Evolutionary conservation across 495 filamentous ascomycete species (phyloP).

Genomic region (Penicillium coffeae): DNA sequence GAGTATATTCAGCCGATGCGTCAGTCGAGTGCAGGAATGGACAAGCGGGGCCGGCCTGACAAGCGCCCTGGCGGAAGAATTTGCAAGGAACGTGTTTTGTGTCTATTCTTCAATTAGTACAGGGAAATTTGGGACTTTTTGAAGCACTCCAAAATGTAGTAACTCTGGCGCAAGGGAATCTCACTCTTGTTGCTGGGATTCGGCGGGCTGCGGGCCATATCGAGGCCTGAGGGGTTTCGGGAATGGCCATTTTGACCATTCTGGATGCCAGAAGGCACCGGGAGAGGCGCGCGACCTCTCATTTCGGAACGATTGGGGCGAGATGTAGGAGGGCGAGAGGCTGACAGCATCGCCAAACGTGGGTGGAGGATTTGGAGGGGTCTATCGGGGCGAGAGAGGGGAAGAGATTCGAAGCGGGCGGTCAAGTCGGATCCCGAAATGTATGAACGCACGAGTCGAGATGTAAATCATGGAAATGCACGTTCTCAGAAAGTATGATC

Average conservation of each 20-base stretch:
- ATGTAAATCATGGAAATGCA: too few relatives aligned
- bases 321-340: slow-evolving; percentile 22
- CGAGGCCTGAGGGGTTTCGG: slow-evolving; percentile 44
- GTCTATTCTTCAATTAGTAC: slow-evolving; percentile 51
- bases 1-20: slow-evolving; percentile 70
- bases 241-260: slow-evolving; percentile 35
- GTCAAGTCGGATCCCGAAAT: slow-evolving; percentile 9
- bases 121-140: slow-evolving; percentile 17
- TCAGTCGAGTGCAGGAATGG: slow-evolving; percentile 92
- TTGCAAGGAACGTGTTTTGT: slow-evolving; percentile 98
- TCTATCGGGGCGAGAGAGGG: slow-evolving; percentile 24
- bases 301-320: slow-evolving; percentile 31
- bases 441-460: not conserved
- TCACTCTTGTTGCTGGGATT: slow-evolving; percentile 66
- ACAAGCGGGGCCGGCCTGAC: slow-evolving; percentile 92
- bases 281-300: slow-evolving; percentile 44
- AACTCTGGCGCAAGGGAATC: slow-evolving; percentile 18
- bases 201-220: slow-evolving; percentile 70
- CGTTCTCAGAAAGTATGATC: too few relatives aligned
- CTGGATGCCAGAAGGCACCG: slow-evolving; percentile 38
- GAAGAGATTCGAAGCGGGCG: slow-evolving; percentile 12
- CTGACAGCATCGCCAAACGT: slow-evolving; percentile 21
- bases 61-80: slow-evolving; percentile 94
- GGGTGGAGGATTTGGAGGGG: slow-evolving; percentile 24
- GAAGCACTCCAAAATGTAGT: too few relatives aligned